Percentiles rank a stretch among this genome's conserved stretches.
phyloP scores from a whole-genome alignment of 352 stramenopile species.

The Phytopythium kandeliae region DNA sequence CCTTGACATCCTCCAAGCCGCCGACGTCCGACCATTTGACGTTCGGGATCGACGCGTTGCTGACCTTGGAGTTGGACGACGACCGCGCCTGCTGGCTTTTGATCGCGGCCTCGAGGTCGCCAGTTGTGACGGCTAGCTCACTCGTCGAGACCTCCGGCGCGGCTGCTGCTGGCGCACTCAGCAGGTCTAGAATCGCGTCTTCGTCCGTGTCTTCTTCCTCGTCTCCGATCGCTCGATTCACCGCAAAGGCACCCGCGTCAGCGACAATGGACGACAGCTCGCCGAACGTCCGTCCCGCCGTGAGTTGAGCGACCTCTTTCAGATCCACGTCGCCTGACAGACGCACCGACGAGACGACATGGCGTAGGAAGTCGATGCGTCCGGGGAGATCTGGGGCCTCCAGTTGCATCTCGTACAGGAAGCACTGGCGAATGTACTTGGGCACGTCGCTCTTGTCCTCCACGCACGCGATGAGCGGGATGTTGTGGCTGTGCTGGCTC shows the following conservation, averaged over 20 bases:
- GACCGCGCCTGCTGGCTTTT: slow-evolving; percentile 62
- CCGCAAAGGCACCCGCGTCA: slow-evolving; percentile 43
- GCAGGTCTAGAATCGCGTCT: slow-evolving; percentile 19
- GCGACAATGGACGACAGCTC: slow-evolving; percentile 63
- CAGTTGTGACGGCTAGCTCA: slow-evolving; percentile 18
- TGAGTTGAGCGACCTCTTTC: slow-evolving; percentile 53
- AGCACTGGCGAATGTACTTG: slow-evolving; percentile 77
- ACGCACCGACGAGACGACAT: slow-evolving; percentile 25
- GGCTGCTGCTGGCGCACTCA: not conserved
- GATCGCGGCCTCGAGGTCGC: slow-evolving; percentile 50
- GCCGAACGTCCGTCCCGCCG: slow-evolving; percentile 66
- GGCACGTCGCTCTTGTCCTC: slow-evolving; percentile 74
- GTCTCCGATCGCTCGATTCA: slow-evolving; percentile 33
- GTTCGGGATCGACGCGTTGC: slow-evolving; percentile 87
- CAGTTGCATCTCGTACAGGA: slow-evolving; percentile 71
- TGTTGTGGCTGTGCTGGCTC: slow-evolving; percentile 39
- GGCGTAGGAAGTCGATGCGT: slow-evolving; percentile 48
- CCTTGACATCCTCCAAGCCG: slow-evolving; percentile 98
- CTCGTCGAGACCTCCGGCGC: not conserved
- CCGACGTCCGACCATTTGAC: slow-evolving; percentile 98
- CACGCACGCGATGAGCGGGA: slow-evolving; percentile 70
- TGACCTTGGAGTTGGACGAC: slow-evolving; percentile 48
- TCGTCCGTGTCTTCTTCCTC: slow-evolving; percentile 13
- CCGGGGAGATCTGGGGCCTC: slow-evolving; percentile 52
- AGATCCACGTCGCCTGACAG: slow-evolving; percentile 51